These are phyloP conservation scores for Vitellaria paradoxa DNA, from an alignment of 179 eudicot genomes.

Conservation along the genomic window DNA sequence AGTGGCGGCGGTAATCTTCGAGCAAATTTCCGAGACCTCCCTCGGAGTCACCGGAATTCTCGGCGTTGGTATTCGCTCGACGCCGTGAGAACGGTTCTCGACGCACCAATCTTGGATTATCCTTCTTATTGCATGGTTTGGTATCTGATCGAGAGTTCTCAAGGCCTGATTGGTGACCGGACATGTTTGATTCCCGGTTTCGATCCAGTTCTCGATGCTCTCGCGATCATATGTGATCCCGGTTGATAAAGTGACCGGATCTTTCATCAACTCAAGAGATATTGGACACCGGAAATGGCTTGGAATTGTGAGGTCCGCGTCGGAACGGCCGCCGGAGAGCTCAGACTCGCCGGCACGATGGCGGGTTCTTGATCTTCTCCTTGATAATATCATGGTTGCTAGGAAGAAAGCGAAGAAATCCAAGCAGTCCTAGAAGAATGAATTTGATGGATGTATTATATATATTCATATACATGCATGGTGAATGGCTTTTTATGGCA, in stretches of 20 bases:
- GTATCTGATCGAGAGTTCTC: constrained; percentile 45
- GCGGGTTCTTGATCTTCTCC: constrained; percentile 20
- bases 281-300: constrained; percentile 55
- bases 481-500: not conserved
- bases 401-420: not conserved
- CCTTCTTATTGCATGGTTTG: constrained; percentile 59
- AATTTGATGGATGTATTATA: not conserved
- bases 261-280: constrained; percentile 65
- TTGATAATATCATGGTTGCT: not conserved
- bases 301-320: constrained; percentile 37
- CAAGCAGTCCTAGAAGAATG: not conserved
- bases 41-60: constrained; percentile 40
- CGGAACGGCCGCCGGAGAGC: constrained; percentile 1
- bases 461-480: not conserved
- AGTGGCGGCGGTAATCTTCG: constrained; percentile 26
- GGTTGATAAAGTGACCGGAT: constrained; percentile 59
- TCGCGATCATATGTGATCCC: constrained; percentile 64
- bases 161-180: constrained; percentile 54
- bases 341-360: constrained; percentile 9
- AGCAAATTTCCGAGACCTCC: constrained; percentile 42
- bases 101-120: constrained; percentile 88
- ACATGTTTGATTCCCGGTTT: constrained; percentile 48
- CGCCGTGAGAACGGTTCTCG: constrained; percentile 34
- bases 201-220: constrained; percentile 64
- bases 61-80: constrained; percentile 68